phyloP scores from a whole-genome alignment of 768 basidiomycete species.

The Amanita thiersii region DNA sequence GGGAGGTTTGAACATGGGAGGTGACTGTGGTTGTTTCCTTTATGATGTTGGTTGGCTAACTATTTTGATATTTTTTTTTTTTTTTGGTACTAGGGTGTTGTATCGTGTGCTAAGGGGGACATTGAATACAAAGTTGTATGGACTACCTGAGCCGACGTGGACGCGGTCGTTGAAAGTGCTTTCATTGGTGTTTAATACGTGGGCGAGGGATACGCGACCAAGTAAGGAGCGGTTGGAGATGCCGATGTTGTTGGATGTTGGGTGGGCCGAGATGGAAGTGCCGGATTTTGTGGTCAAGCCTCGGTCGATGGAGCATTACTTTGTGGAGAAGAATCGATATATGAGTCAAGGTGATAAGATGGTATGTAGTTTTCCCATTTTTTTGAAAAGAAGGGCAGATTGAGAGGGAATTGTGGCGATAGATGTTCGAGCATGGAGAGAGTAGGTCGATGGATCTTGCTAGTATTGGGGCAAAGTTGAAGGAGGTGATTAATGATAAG shows the following conservation, averaged over 20 bases:
- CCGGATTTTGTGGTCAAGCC: conserved; percentile 14
- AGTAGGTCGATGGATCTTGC: conserved; percentile 14
- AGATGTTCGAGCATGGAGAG: conserved; percentile 23
- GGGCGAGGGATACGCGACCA: conserved; percentile 15
- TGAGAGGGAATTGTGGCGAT: neutral
- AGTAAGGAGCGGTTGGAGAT: conserved; percentile 12
- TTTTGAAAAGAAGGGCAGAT: neutral
- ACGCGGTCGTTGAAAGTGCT: conserved; percentile 12
- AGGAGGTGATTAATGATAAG: conserved; percentile 17
- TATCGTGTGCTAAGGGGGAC: conserved; percentile 15
- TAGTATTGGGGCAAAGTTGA: conserved; percentile 11
- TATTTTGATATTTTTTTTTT: neutral
- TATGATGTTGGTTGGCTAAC: neutral
- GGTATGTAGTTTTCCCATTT: neutral
- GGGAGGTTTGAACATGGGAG: conserved; percentile 42
- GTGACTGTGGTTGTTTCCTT: conserved; percentile 15
- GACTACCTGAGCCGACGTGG: conserved; percentile 17
- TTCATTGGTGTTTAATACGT: conserved; percentile 22
- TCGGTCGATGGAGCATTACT: conserved; percentile 17
- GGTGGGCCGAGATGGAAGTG: conserved; percentile 26
- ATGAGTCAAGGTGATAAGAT: conserved; percentile 13
- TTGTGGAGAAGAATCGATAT: conserved; percentile 12
- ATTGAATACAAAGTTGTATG: conserved; percentile 15
- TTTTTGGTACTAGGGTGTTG: conserved; percentile 12
- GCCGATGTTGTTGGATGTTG: conserved; percentile 22